These are phyloP conservation scores for Rhizophora apiculata DNA, from an alignment of 345 rosid genomes.

Conservation along the genomic window DNA sequence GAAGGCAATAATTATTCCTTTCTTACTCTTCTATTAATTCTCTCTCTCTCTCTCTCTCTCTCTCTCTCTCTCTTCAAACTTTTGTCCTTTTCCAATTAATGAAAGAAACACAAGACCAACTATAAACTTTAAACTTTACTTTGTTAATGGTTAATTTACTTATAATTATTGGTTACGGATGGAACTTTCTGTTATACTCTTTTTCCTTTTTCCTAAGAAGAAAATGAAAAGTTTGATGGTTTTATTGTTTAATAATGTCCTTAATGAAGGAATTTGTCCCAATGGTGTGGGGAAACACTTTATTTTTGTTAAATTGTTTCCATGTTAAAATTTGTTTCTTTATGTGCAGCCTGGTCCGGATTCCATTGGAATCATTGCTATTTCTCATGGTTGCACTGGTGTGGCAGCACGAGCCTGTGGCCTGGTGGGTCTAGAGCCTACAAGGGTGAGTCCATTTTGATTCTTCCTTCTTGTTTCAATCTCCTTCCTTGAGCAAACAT, in stretches of 20 bases:
- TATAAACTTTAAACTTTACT: background rate
- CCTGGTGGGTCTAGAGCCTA: conserved; percentile 99
- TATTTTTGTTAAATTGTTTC: conserved; percentile 2
- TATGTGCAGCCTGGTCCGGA: conserved; percentile 99
- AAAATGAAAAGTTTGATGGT: too few species aligned
- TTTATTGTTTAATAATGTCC: too few species aligned
- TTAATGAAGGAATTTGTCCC: too few species aligned
- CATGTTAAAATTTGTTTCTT: background rate
- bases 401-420: conserved; percentile 99
- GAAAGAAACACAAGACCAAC: background rate
- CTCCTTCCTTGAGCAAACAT: background rate
- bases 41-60: background rate
- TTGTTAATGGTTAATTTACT: too few species aligned
- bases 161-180: too few species aligned
- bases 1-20: conserved; percentile 61
- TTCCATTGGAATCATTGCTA: conserved; percentile 99
- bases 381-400: conserved; percentile 99
- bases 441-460: conserved; percentile 64
- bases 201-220: too few species aligned
- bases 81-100: background rate
- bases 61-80: background rate
- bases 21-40: background rate
- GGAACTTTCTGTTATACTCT: too few species aligned
- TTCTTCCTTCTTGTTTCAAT: background rate
- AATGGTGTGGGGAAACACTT: too few species aligned